Base-by-base conservation (phyloP, 2,329 filamentous ascomycete genomes). In the Thelonectria blattea region DNA sequence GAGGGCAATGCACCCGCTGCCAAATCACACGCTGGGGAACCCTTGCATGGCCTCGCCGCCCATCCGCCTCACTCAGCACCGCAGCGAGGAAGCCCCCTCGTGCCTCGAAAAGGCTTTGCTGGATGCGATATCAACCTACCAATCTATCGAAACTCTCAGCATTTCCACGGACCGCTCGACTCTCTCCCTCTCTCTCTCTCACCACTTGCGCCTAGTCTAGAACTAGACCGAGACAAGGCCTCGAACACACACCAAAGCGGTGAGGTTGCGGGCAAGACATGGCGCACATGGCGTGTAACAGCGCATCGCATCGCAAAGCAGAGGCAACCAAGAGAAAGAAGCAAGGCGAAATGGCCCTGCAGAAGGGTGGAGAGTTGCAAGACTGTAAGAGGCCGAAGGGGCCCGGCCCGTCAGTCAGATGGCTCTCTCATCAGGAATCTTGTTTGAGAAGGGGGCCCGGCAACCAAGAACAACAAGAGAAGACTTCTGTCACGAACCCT, bases 1-100 rank as follows among this genome's bases (percentile, higher is more conserved):
- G 6, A 24, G 22, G 30, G 50, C 50, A 47, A 58, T 55, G 57
- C 60, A 53, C 39, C 53, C 39, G 30, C 49, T 51, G 52, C 57
- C 61, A 58, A 63, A 63, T 63, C 58, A 63, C 49, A n/a, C 59
- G 63, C 71, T 66, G 69, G 71, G 69, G 68, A 70, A 70, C 64
- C 70, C 71, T 65, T 72, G 71, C 68, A 61, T 63, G 22, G 22
- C 37, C 48, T 22, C 45, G 62, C 39, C 53, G 52, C 48, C 54
- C 43, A 52, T 24, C 22, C 22, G 22, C 22, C 22, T 24, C 22
- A 24, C 22, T 24, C 22, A 24, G 6, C 22, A n/a, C n/a, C n/a
- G 3, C 22, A 24, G 22, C 32, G 15, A 20, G 34, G 15, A 50
- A 32, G 45, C 56, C 56, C 45, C 51, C 43, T n/a, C 22, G 22